phyloP scores from a whole-genome alignment of 23 red algal genomes.

The Gracilaria gracilis region DNA sequence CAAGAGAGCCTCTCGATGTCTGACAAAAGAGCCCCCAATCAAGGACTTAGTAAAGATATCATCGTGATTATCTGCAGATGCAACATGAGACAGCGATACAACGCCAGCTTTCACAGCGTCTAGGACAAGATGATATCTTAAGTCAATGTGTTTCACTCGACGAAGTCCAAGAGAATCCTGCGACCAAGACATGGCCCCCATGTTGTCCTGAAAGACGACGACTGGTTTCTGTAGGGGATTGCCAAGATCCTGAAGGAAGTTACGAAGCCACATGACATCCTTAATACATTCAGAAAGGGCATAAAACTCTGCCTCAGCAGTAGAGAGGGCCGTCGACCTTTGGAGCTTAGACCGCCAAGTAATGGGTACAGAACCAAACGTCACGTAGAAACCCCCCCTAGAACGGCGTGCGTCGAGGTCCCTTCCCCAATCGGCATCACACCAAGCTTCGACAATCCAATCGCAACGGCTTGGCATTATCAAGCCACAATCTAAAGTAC shows the following conservation, averaged over 20 bases:
- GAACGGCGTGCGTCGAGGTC: constrained; percentile 18
- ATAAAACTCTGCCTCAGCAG: constrained; percentile 19
- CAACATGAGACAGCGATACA: not conserved
- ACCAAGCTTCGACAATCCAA: not conserved
- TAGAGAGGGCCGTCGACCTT: not conserved
- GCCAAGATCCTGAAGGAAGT: not conserved
- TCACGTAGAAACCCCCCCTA: not conserved
- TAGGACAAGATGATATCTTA: not conserved
- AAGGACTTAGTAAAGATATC: not conserved
- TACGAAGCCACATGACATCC: not conserved
- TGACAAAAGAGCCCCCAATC: not conserved
- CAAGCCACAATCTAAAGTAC: no score
- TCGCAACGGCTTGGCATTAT: no score
- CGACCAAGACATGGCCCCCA: not conserved
- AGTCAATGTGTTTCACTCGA: not conserved
- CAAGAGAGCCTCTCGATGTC: not conserved
- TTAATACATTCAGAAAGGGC: constrained; percentile 25
- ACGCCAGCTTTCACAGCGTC: not conserved
- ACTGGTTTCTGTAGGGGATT: no score
- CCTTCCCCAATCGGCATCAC: constrained; percentile 12
- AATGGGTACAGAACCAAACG: not conserved
- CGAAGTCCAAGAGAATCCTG: not conserved
- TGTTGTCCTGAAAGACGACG: no score
- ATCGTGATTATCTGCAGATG: not conserved
- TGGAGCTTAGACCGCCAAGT: constrained; percentile 23